phyloP scores from a whole-genome alignment of 2,329 filamentous ascomycete species.

The Daldinia sp. region DNA sequence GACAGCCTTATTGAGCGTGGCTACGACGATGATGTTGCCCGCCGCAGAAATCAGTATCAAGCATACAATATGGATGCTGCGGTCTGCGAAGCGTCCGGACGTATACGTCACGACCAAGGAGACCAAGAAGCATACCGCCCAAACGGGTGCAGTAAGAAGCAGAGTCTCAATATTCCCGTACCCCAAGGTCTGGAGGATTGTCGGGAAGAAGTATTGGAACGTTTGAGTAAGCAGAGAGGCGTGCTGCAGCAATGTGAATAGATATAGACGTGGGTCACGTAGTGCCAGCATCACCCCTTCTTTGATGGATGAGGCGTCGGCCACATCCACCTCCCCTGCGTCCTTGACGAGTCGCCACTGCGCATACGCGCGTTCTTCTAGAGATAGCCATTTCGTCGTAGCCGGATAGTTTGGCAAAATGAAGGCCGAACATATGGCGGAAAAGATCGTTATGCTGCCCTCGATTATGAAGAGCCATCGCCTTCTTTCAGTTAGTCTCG shows the following conservation, averaged over 20 bases:
- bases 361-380: conserved; percentile 65
- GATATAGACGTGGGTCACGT: conserved; percentile 63
- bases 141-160: conserved; percentile 69
- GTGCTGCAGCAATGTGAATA: conserved; percentile 68
- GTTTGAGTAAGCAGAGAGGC: conserved; percentile 64
- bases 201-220: conserved; percentile 75
- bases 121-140: conserved; percentile 65
- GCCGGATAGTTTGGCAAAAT: conserved; percentile 66
- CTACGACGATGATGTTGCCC: conserved; percentile 68
- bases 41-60: conserved; percentile 64
- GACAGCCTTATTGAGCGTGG: conserved; percentile 61
- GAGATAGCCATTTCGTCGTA: conserved; percentile 64
- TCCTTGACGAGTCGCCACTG: conserved; percentile 64
- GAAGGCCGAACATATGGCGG: conserved; percentile 52
- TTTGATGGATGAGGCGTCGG: conserved; percentile 55
- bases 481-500: conserved; percentile 33
- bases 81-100: conserved; percentile 65
- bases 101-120: conserved; percentile 67
- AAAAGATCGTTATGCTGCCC: conserved; percentile 56
- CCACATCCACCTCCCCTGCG: conserved; percentile 59
- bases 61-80: conserved; percentile 67
- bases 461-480: conserved; percentile 58
- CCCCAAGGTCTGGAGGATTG: conserved; percentile 70
- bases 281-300: conserved; percentile 63
- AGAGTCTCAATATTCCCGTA: conserved; percentile 67